These are phyloP conservation scores for Aspergillus hancockii DNA, from an alignment of 495 filamentous ascomycete genomes.

Conservation along the genomic window DNA sequence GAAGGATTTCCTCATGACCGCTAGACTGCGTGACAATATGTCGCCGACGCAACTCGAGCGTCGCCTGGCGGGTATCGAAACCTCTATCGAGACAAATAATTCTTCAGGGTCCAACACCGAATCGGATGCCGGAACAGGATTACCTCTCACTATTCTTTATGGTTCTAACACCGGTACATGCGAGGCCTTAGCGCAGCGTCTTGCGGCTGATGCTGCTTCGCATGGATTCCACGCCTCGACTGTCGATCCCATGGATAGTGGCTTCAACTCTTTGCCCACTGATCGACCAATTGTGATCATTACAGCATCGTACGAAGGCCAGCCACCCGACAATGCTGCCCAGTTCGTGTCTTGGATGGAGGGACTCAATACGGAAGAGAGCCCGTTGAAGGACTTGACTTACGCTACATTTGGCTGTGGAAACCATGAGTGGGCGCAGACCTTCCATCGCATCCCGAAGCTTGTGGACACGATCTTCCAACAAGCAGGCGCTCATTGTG, in stretches of 20 bases:
- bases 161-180: constrained; percentile 17
- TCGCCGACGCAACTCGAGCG: neutral
- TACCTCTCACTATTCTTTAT: constrained; percentile 7
- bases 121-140: neutral
- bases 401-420: constrained; percentile 17
- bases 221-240: constrained; percentile 5
- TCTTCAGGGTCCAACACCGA: neutral
- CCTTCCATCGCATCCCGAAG: constrained; percentile 73
- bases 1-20: constrained; percentile 68
- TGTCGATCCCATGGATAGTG: constrained; percentile 10
- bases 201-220: constrained; percentile 7
- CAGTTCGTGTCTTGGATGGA: constrained; percentile 13
- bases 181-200: constrained; percentile 7
- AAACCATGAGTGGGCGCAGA: constrained; percentile 60
- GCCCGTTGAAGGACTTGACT: neutral
- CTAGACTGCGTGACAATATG: constrained; percentile 49
- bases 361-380: neutral
- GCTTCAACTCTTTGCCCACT: neutral
- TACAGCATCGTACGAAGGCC: constrained; percentile 14
- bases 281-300: constrained; percentile 12
- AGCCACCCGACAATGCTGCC: constrained; percentile 13
- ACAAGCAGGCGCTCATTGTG: constrained; percentile 51
- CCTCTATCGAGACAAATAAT: neutral
- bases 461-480: constrained; percentile 54
- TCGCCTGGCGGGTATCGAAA: neutral